Conservation (phyloP, 495 filamentous ascomycete genomes). For the Letharia lupina region DNA sequence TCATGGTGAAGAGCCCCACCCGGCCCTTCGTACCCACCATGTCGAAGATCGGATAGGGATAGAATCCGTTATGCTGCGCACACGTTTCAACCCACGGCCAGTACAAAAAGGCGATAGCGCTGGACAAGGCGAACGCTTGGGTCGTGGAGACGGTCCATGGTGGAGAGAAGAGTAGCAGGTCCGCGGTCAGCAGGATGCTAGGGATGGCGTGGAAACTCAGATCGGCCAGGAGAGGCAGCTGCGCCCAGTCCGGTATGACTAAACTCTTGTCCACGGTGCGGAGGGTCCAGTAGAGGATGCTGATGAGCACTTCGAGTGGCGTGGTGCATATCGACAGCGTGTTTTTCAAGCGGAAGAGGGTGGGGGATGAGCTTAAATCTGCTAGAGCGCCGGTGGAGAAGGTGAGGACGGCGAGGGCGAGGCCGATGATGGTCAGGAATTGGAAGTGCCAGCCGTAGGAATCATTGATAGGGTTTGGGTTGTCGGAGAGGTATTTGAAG, state of each 20-base stretch:
- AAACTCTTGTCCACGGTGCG: conserved; percentile 55
- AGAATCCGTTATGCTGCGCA: conserved; percentile 69
- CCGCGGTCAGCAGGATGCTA: conserved; percentile 58
- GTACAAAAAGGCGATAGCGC: conserved; percentile 60
- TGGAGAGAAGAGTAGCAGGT: conserved; percentile 68
- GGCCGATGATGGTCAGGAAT: conserved; percentile 77
- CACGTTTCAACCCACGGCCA: conserved; percentile 87
- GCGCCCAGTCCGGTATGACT: conserved; percentile 46
- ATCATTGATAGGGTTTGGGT: conserved; percentile 34
- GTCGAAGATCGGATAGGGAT: conserved; percentile 80
- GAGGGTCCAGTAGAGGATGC: conserved; percentile 77
- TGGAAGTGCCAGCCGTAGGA: conserved; percentile 80
- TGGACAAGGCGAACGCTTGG: conserved; percentile 54
- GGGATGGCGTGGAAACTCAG: conserved; percentile 75
- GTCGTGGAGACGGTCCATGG: conserved; percentile 65
- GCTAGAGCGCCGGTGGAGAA: conserved; percentile 64
- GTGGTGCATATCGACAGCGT: conserved; percentile 60
- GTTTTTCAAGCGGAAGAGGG: conserved; percentile 69
- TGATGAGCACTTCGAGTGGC: conserved; percentile 74
- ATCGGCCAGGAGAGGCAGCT: conserved; percentile 47
- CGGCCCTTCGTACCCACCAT: conserved; percentile 53
- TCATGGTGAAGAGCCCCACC: conserved; percentile 56
- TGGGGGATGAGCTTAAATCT: conserved; percentile 57
- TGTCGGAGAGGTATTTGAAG: conserved; percentile 25
- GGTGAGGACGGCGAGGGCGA: conserved; percentile 58